Evolutionary conservation across 495 filamentous ascomycete genomes (phyloP), one percentile per base, ranked within the genome.

Genomic region (Penicillium malachiteum): DNA sequence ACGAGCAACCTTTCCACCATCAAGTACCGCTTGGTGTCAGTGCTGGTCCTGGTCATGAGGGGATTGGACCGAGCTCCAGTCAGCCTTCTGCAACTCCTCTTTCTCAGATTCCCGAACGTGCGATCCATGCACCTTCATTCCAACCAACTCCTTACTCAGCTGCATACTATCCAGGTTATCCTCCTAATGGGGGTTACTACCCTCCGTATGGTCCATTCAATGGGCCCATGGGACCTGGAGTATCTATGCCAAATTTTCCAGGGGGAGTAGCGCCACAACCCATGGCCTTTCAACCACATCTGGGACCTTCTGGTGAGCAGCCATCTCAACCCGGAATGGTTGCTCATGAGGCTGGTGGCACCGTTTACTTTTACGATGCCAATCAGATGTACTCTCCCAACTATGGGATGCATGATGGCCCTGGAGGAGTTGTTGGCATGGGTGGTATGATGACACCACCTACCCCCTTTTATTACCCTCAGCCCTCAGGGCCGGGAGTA

Each of bases 21-120:
- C 93, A 96, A 65, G 84, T 96, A 18, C 90, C 50, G 73, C 81
- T 32, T 80, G 85, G 45, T 26, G 72, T 82, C 34, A 80, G 84
- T 44, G 1, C 21, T 26, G 81, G 82, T 31, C 82, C 81, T 53
- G 70, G 75, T 12, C 82, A 83, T 43, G 67, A 74, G 1, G 73
- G 79, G n/a, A 81, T 88, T 40, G 68, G 58, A 1, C 90, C 92
- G 60, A 77, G 76, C 38, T 84, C 89, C 18, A 86, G 85, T 51
- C 91, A 95, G 58, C 69, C 84, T 30, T 88, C 91, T 17, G 87
- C 85, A n/a, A 97, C 94, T 11, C 93, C 94, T 1, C 80, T 96
- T 32, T 94, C 92, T 2, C 92, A 96, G 52, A 95, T 98, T 51
- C 94, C 94, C 7, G 94, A 97, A 69, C 88, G 90, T 51, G 91